Evolutionary conservation across 805 yeast genomes (phyloP).

Genomic region (Deakozyma indianensis): DNA sequence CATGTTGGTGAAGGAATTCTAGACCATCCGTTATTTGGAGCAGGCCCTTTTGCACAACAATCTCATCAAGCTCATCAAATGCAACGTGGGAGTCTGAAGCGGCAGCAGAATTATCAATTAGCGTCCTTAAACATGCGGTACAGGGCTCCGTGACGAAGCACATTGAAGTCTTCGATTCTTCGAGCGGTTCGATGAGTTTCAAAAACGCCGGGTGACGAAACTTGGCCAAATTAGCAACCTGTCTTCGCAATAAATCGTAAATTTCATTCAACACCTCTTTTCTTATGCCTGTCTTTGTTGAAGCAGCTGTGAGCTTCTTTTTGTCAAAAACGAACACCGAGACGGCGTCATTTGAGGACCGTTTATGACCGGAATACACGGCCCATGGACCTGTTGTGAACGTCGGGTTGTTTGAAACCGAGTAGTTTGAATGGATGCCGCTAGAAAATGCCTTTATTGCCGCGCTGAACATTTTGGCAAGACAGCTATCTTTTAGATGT

Average conservation of each 20-base stretch:
- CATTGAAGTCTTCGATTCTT: slow-evolving; percentile 66
- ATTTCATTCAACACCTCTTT: slow-evolving; percentile 41
- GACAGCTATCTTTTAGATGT: too few species aligned
- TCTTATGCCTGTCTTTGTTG: slow-evolving; percentile 36
- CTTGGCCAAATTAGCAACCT: slow-evolving; percentile 59
- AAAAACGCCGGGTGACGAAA: slow-evolving; percentile 82
- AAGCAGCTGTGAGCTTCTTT: slow-evolving; percentile 46
- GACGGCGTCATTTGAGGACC: slow-evolving; percentile 31
- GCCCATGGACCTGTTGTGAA: slow-evolving; percentile 75
- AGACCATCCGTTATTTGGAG: slow-evolving; percentile 65
- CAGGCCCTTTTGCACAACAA: slow-evolving; percentile 67
- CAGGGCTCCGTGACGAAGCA: slow-evolving; percentile 79
- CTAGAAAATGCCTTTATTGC: slow-evolving; percentile 14
- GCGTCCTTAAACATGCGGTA: slow-evolving; percentile 35
- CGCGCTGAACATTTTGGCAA: neutral
- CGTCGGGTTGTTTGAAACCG: slow-evolving; percentile 54
- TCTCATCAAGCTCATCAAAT: slow-evolving; percentile 46
- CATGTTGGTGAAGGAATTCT: slow-evolving; percentile 67
- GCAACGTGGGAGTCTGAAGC: slow-evolving; percentile 17
- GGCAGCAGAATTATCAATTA: slow-evolving; percentile 21
- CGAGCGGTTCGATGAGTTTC: slow-evolving; percentile 75
- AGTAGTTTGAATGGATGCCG: slow-evolving; percentile 31
- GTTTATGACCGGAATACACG: slow-evolving; percentile 67
- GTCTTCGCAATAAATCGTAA: slow-evolving; percentile 49
- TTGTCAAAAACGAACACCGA: slow-evolving; percentile 84